phyloP scores from a whole-genome alignment of 495 filamentous ascomycete genomes.

The Hyaloscypha hepaticicola region DNA sequence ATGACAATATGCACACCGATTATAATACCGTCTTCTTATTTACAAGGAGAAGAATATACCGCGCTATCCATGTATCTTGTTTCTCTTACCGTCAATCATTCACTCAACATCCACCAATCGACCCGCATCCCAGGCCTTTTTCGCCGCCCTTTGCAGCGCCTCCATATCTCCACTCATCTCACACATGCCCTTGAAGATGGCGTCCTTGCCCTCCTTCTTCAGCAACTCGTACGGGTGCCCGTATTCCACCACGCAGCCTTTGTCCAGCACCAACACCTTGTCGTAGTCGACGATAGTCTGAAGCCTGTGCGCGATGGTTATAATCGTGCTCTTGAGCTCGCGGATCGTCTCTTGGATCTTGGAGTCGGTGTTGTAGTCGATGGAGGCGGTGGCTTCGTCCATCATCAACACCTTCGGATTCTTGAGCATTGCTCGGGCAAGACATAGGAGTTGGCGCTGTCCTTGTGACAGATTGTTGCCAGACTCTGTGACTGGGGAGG shows the following conservation, averaged over 20 bases:
- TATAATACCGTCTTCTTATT: no score
- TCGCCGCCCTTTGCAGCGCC: slow-evolving; percentile 66
- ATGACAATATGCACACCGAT: no score
- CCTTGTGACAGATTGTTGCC: slow-evolving; percentile 97
- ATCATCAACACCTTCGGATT: slow-evolving; percentile 90
- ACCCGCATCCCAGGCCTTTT: slow-evolving; percentile 57
- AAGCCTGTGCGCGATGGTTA: slow-evolving; percentile 96
- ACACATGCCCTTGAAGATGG: slow-evolving; percentile 88
- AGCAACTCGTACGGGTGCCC: slow-evolving; percentile 74
- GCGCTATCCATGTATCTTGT: no score
- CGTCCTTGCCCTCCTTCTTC: slow-evolving; percentile 46
- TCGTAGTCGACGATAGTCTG: slow-evolving; percentile 98
- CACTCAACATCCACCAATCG: slow-evolving; percentile 45
- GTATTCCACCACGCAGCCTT: slow-evolving; percentile 83
- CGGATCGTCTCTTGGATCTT: slow-evolving; percentile 97
- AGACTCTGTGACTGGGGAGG: slow-evolving; percentile 82
- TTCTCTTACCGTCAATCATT: neutral
- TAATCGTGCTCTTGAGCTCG: slow-evolving; percentile 87
- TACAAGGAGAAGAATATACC: no score
- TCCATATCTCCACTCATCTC: slow-evolving; percentile 91
- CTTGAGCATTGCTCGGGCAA: slow-evolving; percentile 92
- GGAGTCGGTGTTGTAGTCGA: slow-evolving; percentile 92
- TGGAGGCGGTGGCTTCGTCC: slow-evolving; percentile 98
- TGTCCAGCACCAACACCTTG: slow-evolving; percentile 95
- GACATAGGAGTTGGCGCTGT: slow-evolving; percentile 91